Percentiles rank a stretch among this genome's conserved stretches.
Evolutionary conservation across 2,329 filamentous ascomycete species (phyloP).

Genomic region (Ilyonectria destructans): DNA sequence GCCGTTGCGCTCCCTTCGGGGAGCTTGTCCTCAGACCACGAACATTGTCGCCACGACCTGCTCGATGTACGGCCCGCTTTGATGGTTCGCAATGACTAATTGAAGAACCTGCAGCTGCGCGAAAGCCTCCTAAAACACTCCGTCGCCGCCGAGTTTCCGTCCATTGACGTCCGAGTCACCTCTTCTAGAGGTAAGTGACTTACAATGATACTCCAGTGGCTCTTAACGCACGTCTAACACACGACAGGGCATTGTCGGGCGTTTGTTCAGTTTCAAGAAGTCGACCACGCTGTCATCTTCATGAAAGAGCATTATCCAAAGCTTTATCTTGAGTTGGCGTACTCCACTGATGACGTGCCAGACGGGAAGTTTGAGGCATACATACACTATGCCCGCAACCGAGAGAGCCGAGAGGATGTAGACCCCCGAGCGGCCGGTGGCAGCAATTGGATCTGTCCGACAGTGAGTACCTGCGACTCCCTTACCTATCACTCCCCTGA

Average conservation of each 20-base stretch:
- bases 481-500: constrained; percentile 34
- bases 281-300: constrained; percentile 60
- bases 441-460: constrained; percentile 56
- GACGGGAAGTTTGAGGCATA: constrained; percentile 57
- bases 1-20: constrained; percentile 16
- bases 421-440: constrained; percentile 41
- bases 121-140: constrained; percentile 55
- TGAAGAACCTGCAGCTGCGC: constrained; percentile 52
- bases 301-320: constrained; percentile 62
- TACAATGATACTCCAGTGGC: not conserved
- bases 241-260: constrained; percentile 58
- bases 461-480: constrained; percentile 46
- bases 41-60: constrained; percentile 26
- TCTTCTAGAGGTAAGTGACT: constrained; percentile 52
- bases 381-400: constrained; percentile 60
- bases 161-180: constrained; percentile 59
- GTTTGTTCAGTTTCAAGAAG: constrained; percentile 60
- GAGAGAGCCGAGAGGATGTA: constrained; percentile 54
- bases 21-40: constrained; percentile 23
- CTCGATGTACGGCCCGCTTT: constrained; percentile 32
- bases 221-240: constrained; percentile 33
- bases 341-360: constrained; percentile 58
- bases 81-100: constrained; percentile 48
- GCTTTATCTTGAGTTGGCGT: constrained; percentile 55
- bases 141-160: constrained; percentile 55